A percentile compares a stretch with the other conserved stretches of the same genome.
phyloP scores from a whole-genome alignment of 345 rosid species.

The Ceriops tagal region DNA sequence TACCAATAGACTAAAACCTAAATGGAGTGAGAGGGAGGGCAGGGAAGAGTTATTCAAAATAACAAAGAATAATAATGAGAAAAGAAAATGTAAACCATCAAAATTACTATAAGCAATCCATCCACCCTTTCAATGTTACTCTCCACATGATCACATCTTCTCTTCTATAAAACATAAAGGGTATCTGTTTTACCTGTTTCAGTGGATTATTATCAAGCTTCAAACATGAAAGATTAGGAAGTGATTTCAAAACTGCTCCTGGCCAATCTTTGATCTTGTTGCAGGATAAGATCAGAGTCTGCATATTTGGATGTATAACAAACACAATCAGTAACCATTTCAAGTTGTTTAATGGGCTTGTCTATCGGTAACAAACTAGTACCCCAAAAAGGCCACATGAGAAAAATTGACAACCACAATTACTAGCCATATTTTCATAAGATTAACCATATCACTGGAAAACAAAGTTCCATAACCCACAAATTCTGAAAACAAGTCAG shows the following conservation, averaged over 20 bases:
- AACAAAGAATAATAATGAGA: too few species aligned
- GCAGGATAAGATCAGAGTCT: conserved; percentile 71
- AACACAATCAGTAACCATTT: background rate
- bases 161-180: background rate
- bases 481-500: background rate
- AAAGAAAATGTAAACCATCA: too few species aligned
- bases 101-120: too few species aligned
- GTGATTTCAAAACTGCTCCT: conserved; percentile 52
- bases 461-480: background rate
- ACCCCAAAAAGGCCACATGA: background rate
- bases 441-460: background rate
- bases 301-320: conserved; percentile 30
- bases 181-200: conserved; percentile 48
- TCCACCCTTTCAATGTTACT: too few species aligned
- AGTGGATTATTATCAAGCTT: conserved; percentile 81
- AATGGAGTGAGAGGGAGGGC: too few species aligned
- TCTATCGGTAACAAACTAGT: background rate
- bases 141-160: background rate
- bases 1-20: too few species aligned
- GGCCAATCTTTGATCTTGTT: conserved; percentile 91
- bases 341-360: conserved; percentile 3
- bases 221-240: conserved; percentile 62
- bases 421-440: too few species aligned
- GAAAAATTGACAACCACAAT: too few species aligned
- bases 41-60: too few species aligned